A percentile compares a stretch with the other conserved stretches of the same genome.
These are phyloP conservation scores for Aegilops speltoides DNA, from an alignment of 176 grass and related monocot genomes.

Conservation along the genomic window DNA sequence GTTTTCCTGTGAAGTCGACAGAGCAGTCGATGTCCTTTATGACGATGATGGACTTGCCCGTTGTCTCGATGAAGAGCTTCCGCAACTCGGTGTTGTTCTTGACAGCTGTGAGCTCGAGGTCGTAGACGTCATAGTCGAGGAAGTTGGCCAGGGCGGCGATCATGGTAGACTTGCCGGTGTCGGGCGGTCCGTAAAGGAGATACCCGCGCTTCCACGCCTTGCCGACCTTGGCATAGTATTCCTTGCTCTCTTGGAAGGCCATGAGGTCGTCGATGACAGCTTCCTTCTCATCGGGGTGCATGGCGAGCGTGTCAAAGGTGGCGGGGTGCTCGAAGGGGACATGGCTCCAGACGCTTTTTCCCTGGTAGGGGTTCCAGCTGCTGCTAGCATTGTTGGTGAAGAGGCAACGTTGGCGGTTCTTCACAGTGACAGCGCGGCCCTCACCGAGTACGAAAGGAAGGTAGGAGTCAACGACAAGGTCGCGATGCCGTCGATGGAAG, in stretches of 20 bases:
- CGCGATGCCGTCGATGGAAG: conserved; percentile 52
- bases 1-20: conserved; percentile 56
- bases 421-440: conserved; percentile 39
- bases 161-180: conserved; percentile 77
- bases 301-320: conserved; percentile 60
- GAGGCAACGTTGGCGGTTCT: conserved; percentile 59
- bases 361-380: conserved; percentile 11
- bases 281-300: conserved; percentile 46
- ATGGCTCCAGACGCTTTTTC: conserved; percentile 47
- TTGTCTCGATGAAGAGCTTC: conserved; percentile 81
- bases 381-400: conserved; percentile 57
- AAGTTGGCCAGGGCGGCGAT: conserved; percentile 70
- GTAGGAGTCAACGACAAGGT: conserved; percentile 45
- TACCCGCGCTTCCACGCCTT: background rate
- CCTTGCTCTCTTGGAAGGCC: conserved; percentile 52
- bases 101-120: conserved; percentile 61
- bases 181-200: conserved; percentile 37
- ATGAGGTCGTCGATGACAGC: conserved; percentile 53
- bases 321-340: conserved; percentile 71
- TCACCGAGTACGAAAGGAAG: conserved; percentile 33
- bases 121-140: conserved; percentile 69
- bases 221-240: conserved; percentile 41
- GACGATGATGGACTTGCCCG: conserved; percentile 68
- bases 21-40: conserved; percentile 80
- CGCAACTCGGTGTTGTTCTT: conserved; percentile 71